These are phyloP conservation scores for Uronychia binucleata DNA, from an alignment of 73 alveolate species.

Conservation along the genomic window DNA sequence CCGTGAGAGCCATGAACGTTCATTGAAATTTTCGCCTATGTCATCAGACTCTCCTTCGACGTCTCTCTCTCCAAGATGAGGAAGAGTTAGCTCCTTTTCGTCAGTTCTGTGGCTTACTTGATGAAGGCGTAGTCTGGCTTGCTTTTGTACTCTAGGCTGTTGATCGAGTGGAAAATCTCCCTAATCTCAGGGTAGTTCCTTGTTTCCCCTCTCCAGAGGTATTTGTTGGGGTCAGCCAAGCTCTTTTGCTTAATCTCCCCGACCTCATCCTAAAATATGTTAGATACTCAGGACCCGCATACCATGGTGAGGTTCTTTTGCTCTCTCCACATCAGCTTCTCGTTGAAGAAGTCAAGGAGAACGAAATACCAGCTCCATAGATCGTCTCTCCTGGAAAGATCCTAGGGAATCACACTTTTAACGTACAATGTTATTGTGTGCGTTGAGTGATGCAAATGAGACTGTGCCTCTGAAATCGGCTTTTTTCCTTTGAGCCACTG, in stretches of 20 bases:
- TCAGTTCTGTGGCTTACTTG: too few relatives aligned
- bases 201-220: constrained; percentile 56
- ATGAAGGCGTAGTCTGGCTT: constrained; percentile 77
- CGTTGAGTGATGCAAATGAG: constrained; percentile 87
- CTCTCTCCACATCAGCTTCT: constrained; percentile 80
- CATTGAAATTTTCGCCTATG: too few relatives aligned
- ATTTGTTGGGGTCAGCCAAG: constrained; percentile 56
- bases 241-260: constrained; percentile 61
- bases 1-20: too few relatives aligned
- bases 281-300: not conserved
- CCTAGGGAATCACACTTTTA: constrained; percentile 20
- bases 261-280: constrained; percentile 62
- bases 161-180: constrained; percentile 59
- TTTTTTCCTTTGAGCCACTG: constrained; percentile 40
- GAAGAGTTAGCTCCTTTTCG: too few relatives aligned
- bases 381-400: constrained; percentile 83
- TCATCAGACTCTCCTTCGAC: too few relatives aligned
- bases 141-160: constrained; percentile 42
- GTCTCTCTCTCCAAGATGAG: too few relatives aligned
- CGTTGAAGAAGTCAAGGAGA: constrained; percentile 77
- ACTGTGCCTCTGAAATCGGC: constrained; percentile 86
- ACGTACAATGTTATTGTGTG: constrained; percentile 69
- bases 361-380: constrained; percentile 84
- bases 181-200: constrained; percentile 57
- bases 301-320: constrained; percentile 35